Evolutionary conservation across 2,329 filamentous ascomycete species (phyloP).

Genomic region (Nothopassalora personata): DNA sequence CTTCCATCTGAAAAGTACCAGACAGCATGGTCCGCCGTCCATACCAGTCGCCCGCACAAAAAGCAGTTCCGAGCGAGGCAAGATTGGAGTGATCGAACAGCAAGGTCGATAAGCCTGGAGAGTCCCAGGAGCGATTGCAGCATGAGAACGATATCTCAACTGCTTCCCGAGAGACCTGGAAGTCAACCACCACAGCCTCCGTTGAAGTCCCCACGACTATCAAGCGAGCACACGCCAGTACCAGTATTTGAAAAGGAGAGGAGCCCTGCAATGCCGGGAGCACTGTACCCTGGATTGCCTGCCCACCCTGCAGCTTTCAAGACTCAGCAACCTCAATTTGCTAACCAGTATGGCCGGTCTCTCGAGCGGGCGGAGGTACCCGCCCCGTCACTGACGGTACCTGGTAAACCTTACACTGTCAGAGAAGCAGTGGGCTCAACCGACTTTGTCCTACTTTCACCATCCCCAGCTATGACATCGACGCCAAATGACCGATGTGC

Average conservation of each 20-base stretch:
- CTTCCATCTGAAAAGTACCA: slow-evolving; percentile 14
- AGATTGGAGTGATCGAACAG: not conserved
- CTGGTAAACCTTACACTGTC: slow-evolving; percentile 9
- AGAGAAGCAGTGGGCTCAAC: not conserved
- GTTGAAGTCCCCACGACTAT: slow-evolving; percentile 15
- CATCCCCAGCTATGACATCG: slow-evolving; percentile 7
- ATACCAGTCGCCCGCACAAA: not conserved
- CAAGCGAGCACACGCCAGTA: slow-evolving; percentile 21
- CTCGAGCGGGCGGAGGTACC: slow-evolving; percentile 16
- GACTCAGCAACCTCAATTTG: slow-evolving; percentile 9
- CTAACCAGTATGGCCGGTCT: slow-evolving; percentile 13
- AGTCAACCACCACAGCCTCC: slow-evolving; percentile 13
- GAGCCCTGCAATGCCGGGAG: slow-evolving; percentile 11
- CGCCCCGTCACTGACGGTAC: slow-evolving; percentile 23
- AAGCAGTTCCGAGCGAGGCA: not conserved
- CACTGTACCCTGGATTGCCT: slow-evolving; percentile 12
- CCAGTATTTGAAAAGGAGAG: slow-evolving; percentile 34
- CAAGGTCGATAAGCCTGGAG: slow-evolving; percentile 13
- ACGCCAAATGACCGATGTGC: not conserved
- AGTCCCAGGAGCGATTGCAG: slow-evolving; percentile 23
- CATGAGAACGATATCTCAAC: slow-evolving; percentile 26
- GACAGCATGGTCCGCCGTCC: slow-evolving; percentile 15
- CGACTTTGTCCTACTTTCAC: not conserved
- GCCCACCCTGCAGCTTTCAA: slow-evolving; percentile 13
- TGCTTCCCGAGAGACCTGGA: slow-evolving; percentile 31